A percentile compares a stretch with the other conserved stretches of the same genome.
These are phyloP conservation scores for Aspergillus quadrilineatus DNA, from an alignment of 2,329 filamentous ascomycete genomes.

Conservation along the genomic window DNA sequence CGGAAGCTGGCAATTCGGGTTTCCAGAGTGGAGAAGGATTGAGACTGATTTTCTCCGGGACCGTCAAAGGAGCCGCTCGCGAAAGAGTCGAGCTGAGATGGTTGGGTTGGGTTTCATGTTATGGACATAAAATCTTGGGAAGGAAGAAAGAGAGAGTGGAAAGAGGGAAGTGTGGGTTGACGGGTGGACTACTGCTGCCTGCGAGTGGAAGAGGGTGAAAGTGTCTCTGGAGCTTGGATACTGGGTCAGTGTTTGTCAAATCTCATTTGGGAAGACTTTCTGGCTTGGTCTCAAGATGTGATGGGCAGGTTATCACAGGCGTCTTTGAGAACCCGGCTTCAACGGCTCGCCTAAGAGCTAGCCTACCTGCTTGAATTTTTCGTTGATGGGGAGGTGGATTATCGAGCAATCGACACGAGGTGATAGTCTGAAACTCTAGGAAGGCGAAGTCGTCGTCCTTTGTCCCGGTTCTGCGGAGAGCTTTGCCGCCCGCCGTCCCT, in stretches of 20 bases:
- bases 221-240: neutral
- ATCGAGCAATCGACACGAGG: neutral
- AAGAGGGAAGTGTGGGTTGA: too few species aligned
- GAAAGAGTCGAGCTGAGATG: too few species aligned
- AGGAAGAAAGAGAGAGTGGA: too few species aligned
- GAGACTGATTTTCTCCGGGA: neutral
- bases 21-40: slow-evolving; percentile 33
- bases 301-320: neutral
- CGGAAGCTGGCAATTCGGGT: slow-evolving; percentile 37
- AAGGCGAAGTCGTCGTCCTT: neutral
- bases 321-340: neutral
- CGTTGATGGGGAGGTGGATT: neutral
- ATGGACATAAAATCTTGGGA: too few species aligned
- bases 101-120: neutral
- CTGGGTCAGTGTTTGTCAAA: neutral
- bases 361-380: neutral
- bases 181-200: too few species aligned
- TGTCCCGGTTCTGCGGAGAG: slow-evolving; percentile 1
- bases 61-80: too few species aligned
- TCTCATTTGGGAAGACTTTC: neutral
- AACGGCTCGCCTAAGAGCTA: neutral
- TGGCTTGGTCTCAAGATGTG: neutral
- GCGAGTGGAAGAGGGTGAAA: neutral
- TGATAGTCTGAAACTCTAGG: neutral
- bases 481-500: slow-evolving; percentile 8